A percentile compares a stretch with the other conserved stretches of the same genome.
Conservation (phyloP, 805 yeast species). For the Maudiozyma bulderi region DNA sequence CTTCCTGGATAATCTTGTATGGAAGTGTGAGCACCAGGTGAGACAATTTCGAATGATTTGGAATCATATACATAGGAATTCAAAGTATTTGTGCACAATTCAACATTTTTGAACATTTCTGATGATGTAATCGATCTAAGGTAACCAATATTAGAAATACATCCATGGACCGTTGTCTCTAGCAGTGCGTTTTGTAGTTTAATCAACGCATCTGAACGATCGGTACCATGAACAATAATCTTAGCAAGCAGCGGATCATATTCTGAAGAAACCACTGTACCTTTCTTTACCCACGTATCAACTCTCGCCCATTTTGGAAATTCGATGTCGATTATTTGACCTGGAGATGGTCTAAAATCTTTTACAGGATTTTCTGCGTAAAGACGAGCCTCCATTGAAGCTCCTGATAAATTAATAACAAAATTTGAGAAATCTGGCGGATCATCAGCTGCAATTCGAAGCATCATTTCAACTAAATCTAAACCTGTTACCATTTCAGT, state of each 20-base stretch:
- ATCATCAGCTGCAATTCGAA: slow-evolving; percentile 77
- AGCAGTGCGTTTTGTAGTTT: slow-evolving; percentile 72
- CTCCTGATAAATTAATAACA: slow-evolving; percentile 60
- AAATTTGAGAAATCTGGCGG: slow-evolving; percentile 65
- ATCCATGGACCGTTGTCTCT: slow-evolving; percentile 83
- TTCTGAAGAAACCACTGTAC: slow-evolving; percentile 81
- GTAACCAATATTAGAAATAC: slow-evolving; percentile 84
- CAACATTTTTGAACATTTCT: slow-evolving; percentile 70
- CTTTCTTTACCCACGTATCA: slow-evolving; percentile 89
- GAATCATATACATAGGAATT: slow-evolving; percentile 75
- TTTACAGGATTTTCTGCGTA: slow-evolving; percentile 96
- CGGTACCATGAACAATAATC: slow-evolving; percentile 88
- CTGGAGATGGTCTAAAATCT: slow-evolving; percentile 93
- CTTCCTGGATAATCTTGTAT: slow-evolving; percentile 96
- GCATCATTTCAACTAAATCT: slow-evolving; percentile 96
- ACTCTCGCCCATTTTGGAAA: slow-evolving; percentile 91
- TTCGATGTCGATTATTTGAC: slow-evolving; percentile 72
- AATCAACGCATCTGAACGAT: slow-evolving; percentile 72
- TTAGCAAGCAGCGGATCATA: slow-evolving; percentile 95
- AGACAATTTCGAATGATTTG: slow-evolving; percentile 70
- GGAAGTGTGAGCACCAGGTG: slow-evolving; percentile 93
- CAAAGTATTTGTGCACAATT: slow-evolving; percentile 78
- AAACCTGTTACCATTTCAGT: slow-evolving; percentile 93
- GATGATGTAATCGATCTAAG: slow-evolving; percentile 78
- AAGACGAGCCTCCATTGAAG: slow-evolving; percentile 91